Percentiles rank a stretch among this genome's conserved stretches.
Evolutionary conservation across 1,284 basidiomycete genomes (phyloP).

Genomic region (Polyporus tsugae): DNA sequence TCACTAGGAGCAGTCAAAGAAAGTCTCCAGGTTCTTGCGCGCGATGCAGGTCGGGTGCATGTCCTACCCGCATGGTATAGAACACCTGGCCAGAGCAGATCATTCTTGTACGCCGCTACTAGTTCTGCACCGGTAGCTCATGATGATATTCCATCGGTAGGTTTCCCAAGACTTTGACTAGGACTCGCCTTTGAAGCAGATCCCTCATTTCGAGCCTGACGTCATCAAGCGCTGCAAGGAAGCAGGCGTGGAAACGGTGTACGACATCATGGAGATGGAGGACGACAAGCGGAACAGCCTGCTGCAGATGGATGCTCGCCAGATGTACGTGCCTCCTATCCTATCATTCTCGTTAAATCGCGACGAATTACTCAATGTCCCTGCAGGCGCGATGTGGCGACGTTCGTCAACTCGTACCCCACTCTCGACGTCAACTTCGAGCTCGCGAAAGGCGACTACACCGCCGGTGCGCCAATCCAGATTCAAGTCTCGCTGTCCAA

Average conservation of each 20-base stretch:
- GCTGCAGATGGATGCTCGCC: constrained; percentile 85
- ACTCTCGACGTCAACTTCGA: constrained; percentile 89
- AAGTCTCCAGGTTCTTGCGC: background rate
- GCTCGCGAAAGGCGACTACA: constrained; percentile 85
- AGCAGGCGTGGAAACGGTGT: constrained; percentile 85
- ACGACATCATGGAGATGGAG: constrained; percentile 98
- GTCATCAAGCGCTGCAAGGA: constrained; percentile 89
- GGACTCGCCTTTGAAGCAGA: constrained; percentile 93
- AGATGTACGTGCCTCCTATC: constrained; percentile 69
- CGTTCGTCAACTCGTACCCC: constrained; percentile 95
- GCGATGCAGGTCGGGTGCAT: background rate
- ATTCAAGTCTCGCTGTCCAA: constrained; percentile 84
- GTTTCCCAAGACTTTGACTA: too few species aligned
- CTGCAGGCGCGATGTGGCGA: constrained; percentile 84
- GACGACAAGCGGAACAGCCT: constrained; percentile 87
- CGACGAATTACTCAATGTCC: constrained; percentile 25
- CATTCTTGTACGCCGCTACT: too few species aligned
- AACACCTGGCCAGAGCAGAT: too few species aligned
- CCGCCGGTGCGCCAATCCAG: constrained; percentile 83
- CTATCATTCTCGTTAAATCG: background rate
- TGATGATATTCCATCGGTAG: too few species aligned
- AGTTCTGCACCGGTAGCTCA: too few species aligned
- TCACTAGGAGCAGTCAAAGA: background rate
- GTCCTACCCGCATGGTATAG: background rate
- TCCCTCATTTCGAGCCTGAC: constrained; percentile 93